Percentiles rank a stretch among this genome's conserved stretches.
These are phyloP conservation scores for Starmerella tilneyi DNA, from an alignment of 805 yeast species.

Conservation along the genomic window DNA sequence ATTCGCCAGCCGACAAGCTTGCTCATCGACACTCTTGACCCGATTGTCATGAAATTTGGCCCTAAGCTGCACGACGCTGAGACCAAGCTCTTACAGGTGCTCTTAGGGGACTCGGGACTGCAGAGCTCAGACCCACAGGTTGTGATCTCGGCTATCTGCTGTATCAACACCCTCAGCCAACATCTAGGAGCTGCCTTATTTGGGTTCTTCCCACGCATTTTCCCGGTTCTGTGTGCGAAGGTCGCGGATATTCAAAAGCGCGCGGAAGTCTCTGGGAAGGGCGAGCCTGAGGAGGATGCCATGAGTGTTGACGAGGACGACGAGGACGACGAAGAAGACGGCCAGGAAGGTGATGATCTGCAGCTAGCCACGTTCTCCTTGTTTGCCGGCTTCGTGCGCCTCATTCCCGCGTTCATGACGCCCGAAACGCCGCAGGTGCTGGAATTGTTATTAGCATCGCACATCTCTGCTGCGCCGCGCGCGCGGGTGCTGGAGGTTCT, in stretches of 20 bases:
- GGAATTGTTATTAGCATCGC: conserved; percentile 36
- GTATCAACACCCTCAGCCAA: conserved; percentile 58
- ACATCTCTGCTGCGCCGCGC: conserved; percentile 50
- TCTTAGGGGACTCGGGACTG: conserved; percentile 48
- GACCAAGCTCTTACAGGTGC: conserved; percentile 41
- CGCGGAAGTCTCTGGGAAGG: neutral
- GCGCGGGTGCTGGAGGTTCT: conserved; percentile 42
- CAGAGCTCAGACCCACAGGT: conserved; percentile 48
- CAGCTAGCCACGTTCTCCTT: conserved; percentile 57
- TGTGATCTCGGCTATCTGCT: conserved; percentile 60
- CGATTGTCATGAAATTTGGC: conserved; percentile 56
- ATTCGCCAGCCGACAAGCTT: conserved; percentile 8
- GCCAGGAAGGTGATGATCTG: conserved; percentile 18
- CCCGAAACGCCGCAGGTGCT: conserved; percentile 58
- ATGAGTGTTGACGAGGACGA: conserved; percentile 31
- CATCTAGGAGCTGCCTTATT: conserved; percentile 77
- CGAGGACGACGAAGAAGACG: conserved; percentile 29
- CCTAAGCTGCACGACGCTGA: conserved; percentile 32
- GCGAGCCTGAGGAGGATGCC: neutral
- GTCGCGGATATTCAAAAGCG: conserved; percentile 24
- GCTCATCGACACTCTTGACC: conserved; percentile 32
- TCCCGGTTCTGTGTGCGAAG: conserved; percentile 60
- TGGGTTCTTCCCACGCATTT: conserved; percentile 73
- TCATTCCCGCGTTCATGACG: conserved; percentile 75
- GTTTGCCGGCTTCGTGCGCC: conserved; percentile 62